Evolutionary conservation across 352 stramenopile genomes (phyloP), one percentile per base, ranked within the genome.

Genomic region (Phytophthora tubulina): DNA sequence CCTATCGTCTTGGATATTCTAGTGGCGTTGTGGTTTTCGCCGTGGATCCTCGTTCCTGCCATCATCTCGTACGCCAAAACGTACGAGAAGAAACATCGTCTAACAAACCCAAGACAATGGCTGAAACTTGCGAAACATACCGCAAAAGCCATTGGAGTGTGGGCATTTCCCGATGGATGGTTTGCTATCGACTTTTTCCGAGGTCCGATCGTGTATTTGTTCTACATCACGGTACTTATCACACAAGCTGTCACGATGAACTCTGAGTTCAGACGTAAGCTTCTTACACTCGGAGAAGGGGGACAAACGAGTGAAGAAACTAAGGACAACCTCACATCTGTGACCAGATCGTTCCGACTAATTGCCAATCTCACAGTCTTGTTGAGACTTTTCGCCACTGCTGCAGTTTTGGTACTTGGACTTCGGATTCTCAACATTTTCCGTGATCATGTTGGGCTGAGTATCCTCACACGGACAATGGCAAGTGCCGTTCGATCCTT

Each of bases 391-490:
- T 38, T 87, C 35, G 78, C 77, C 15, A 80, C 76, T 38, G 45
- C 48, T 1, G 64, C 67, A 1, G 79, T 89, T 0, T 52, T 89
- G 15, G 49, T 75, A 1, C 54, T 89, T 11, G 79, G 75, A 6
- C 45, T 81, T 2, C 68, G 75, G 7, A 84, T 89, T 39, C 55
- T 91, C 21, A 78, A 80, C 15, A 79, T 73, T 1, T 90, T 90
- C 51, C 76, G 84, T 21, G 82, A 81, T 17, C 83, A 93, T 36
- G 81, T 84, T 42, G 72, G 71, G 0, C 68, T 93, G 9, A 88
- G 82, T 35, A 73, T 93, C 17, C 50, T 93, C 31, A 90, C 84
- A 2, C 66, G 79, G 17, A 93, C 85, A 9, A 73, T 93, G 62
- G 72, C 72, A 2, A 75, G 70, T 30, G 79, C 85, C 17, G 62